These are phyloP conservation scores for Aquilaria yunnanensis DNA, from an alignment of 345 rosid genomes.

Conservation along the genomic window DNA sequence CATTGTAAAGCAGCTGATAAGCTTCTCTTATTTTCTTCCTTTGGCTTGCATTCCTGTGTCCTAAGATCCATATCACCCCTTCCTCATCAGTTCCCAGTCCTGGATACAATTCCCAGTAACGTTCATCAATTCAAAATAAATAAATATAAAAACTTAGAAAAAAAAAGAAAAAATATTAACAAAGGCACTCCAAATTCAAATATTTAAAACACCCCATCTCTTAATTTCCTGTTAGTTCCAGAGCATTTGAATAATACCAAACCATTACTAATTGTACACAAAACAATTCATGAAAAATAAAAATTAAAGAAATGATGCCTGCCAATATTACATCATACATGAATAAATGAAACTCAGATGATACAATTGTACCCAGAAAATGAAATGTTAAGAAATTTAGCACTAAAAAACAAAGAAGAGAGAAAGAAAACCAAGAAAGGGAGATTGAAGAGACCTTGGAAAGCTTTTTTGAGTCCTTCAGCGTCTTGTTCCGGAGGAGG, in stretches of 20 bases:
- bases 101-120: slow-evolving; percentile 16
- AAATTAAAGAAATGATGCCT: too few relatives aligned
- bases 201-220: too few relatives aligned
- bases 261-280: too few relatives aligned
- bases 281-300: too few relatives aligned
- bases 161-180: too few relatives aligned
- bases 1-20: slow-evolving; percentile 50
- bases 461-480: slow-evolving; percentile 50
- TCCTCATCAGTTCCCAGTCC: slow-evolving; percentile 84
- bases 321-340: not conserved
- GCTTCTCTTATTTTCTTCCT: slow-evolving; percentile 61
- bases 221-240: too few relatives aligned
- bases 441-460: slow-evolving; percentile 42
- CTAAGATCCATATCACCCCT: slow-evolving; percentile 46
- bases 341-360: too few relatives aligned
- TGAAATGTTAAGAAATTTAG: not conserved
- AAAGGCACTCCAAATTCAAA: too few relatives aligned
- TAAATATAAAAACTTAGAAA: too few relatives aligned
- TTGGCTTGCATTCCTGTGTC: slow-evolving; percentile 68
- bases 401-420: not conserved
- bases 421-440: not conserved
- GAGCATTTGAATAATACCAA: too few relatives aligned
- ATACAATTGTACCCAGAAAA: not conserved
- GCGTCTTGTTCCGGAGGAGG: slow-evolving; percentile 71
- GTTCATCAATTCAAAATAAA: not conserved